phyloP scores from a whole-genome alignment of 768 basidiomycete genomes.

The Psilocybe tampanensis region DNA sequence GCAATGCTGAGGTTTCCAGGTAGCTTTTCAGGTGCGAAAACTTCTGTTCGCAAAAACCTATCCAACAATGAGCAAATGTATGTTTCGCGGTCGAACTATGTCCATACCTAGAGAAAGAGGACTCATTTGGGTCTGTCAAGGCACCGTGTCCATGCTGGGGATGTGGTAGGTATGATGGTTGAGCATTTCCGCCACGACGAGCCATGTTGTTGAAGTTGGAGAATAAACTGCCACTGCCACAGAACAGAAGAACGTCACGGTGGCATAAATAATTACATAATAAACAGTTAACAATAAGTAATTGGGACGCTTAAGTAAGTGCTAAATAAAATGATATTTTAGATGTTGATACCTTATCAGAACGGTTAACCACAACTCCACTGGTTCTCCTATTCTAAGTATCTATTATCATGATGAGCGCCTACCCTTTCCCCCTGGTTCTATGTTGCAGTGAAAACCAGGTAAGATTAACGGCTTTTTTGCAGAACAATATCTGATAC shows the following conservation, averaged over 20 bases:
- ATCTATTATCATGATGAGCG: too few species aligned
- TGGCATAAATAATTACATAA: constrained; percentile 9
- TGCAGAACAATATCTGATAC: too few species aligned
- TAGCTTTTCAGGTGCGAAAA: constrained; percentile 73
- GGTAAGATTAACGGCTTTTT: too few species aligned
- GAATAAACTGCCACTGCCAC: constrained; percentile 4
- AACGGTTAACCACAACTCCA: too few species aligned
- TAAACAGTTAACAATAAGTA: background rate
- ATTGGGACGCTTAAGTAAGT: too few species aligned
- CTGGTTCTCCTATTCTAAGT: too few species aligned
- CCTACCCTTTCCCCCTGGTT: too few species aligned
- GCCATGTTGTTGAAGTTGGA: constrained; percentile 50
- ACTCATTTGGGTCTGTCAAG: constrained; percentile 61
- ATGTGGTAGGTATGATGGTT: constrained; percentile 60
- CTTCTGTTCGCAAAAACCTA: constrained; percentile 61
- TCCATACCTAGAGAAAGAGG: constrained; percentile 52
- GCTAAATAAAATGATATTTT: too few species aligned
- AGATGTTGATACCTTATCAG: too few species aligned
- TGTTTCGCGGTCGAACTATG: constrained; percentile 24
- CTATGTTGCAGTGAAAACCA: too few species aligned
- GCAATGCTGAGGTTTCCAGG: constrained; percentile 74
- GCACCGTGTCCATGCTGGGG: constrained; percentile 40
- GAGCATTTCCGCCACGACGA: constrained; percentile 61
- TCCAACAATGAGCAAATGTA: background rate
- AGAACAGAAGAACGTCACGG: background rate